Base-by-base conservation (phyloP, 129 eudicot species). In the Pittosporum tobira region DNA sequence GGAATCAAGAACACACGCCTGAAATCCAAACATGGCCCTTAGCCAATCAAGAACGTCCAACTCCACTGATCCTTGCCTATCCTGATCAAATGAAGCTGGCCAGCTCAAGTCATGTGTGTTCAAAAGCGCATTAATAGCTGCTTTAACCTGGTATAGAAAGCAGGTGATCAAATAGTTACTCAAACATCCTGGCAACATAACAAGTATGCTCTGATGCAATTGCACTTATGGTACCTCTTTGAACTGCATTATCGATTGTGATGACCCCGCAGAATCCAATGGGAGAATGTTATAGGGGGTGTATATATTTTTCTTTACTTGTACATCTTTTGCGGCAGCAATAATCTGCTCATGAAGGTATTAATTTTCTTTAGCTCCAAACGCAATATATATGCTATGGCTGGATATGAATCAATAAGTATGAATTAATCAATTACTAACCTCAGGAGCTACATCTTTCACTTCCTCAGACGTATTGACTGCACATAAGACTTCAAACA, bases 321-420 rank as follows among this genome's bases (percentile, higher is more conserved):
- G 87, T 67, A 91, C 98, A 70, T 91, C 98, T 74, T 78, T 83
- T 40, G 98, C 98, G 71, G 98, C 86, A 47, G 90, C 98, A 77
- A 91, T 91, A 67, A 91, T 91, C 96, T 91, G 73, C 67, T 57
- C 71, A 65, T 4, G 15, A 45, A 29, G 18, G 55, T 19, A 70
- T 29, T n/a, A n/a, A 28, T 16, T n/a, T 28, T 11, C 56, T 75
- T 44, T 16, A 44, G 38, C 26, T 43, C 38, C 65, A 1, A 24
- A 43, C 27, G 51, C 83, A 52, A 77, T 64, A 38, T 80, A 88
- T 28, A 81, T 77, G 72, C 75, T 78, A 69, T 73, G 74, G 40
- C 65, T 75, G 16, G 83, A 82, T 43, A 58, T 68, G 70, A 75
- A 78, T 45, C 25, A 52, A 31, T 6, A 18, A 29, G 27, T 30